Base-by-base conservation (phyloP, 805 yeast species). In the Diddensiella santjacobensis region DNA sequence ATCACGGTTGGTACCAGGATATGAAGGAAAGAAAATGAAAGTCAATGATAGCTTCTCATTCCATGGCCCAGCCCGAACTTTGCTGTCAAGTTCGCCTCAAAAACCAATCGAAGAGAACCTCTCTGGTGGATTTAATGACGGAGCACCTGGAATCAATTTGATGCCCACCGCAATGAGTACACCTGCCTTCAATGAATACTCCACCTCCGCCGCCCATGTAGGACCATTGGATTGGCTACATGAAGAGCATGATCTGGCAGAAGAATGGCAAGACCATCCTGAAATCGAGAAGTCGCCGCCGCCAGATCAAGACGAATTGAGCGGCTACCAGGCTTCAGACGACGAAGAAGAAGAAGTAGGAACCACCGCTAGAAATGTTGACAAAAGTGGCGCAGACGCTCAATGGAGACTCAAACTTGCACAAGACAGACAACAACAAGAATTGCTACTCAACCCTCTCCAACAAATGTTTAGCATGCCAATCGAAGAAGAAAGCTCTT, bases 401-500 rank as follows among this genome's bases (percentile, higher is more conserved):
- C 47, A 49, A 30, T 51, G 53, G 50, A 51, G 44, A 30, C 45
- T 50, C n/a, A 51, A 49, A 30, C 45, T 50, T 11, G 50, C 48
- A 18, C 20, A 37, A 22, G 30, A 40, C 13, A 39, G 15, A 19
- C 15, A 29, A 10, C 39, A 45, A 20, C 45, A 22, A 3, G 23
- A 15, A 26, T 13, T 8, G 31, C 11, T 19, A 36, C 24, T 22
- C 15, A 22, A 22, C 3, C 33, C 29, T 6, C 36, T 46, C 24
- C 31, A 13, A 3, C 22, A 35, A 29, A 29, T 40, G 41, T 46
- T 46, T 15, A 31, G 35, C n/a, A 40, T 35, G 19, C 44, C 44
- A 2, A 17, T 22, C 3, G n/a, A 22, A n/a, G 23, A 15, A 17
- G 3, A 22, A 15, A 36, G 40, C 40, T 3, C 40, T 30, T n/a